Conservation (phyloP, 2,329 filamentous ascomycete species). For the Fusarium armeniacum region DNA sequence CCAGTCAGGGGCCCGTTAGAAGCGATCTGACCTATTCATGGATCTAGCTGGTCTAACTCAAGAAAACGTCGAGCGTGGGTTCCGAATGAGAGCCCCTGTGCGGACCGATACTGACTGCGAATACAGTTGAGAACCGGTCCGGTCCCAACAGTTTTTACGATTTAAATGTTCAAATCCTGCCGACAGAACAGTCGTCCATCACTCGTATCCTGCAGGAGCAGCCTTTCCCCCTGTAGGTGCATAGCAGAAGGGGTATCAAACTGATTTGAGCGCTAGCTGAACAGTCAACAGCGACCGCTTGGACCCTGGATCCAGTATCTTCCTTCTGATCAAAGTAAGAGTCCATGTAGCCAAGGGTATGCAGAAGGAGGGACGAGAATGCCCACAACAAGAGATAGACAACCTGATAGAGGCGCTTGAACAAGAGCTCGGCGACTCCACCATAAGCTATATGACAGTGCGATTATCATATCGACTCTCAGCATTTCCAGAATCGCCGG, state of each 20-base stretch:
- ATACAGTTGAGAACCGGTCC: slow-evolving; percentile 51
- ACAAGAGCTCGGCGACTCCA: slow-evolving; percentile 65
- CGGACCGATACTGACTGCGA: slow-evolving; percentile 13
- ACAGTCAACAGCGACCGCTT: slow-evolving; percentile 57
- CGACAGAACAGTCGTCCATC: slow-evolving; percentile 58
- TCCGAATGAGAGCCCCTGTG: slow-evolving; percentile 5
- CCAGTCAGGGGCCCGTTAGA: not conserved
- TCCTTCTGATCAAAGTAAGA: slow-evolving; percentile 64
- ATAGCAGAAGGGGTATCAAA: not conserved
- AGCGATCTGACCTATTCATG: slow-evolving; percentile 21
- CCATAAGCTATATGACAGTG: slow-evolving; percentile 65
- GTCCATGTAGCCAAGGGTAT: slow-evolving; percentile 48
- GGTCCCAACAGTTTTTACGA: slow-evolving; percentile 66
- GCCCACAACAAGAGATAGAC: slow-evolving; percentile 62
- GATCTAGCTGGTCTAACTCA: slow-evolving; percentile 18
- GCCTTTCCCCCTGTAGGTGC: slow-evolving; percentile 58
- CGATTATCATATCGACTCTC: slow-evolving; percentile 69
- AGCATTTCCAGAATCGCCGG: slow-evolving; percentile 61
- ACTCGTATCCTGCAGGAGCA: slow-evolving; percentile 64
- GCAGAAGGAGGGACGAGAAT: slow-evolving; percentile 25
- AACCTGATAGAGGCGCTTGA: slow-evolving; percentile 72
- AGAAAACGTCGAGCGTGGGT: slow-evolving; percentile 43
- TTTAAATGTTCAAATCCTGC: slow-evolving; percentile 61
- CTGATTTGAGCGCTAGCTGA: slow-evolving; percentile 18
- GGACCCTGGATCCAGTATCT: slow-evolving; percentile 59